A percentile compares a stretch with the other conserved stretches of the same genome.
Conservation (phyloP, 1,284 basidiomycete genomes). For the Schizopora paradoxa region DNA sequence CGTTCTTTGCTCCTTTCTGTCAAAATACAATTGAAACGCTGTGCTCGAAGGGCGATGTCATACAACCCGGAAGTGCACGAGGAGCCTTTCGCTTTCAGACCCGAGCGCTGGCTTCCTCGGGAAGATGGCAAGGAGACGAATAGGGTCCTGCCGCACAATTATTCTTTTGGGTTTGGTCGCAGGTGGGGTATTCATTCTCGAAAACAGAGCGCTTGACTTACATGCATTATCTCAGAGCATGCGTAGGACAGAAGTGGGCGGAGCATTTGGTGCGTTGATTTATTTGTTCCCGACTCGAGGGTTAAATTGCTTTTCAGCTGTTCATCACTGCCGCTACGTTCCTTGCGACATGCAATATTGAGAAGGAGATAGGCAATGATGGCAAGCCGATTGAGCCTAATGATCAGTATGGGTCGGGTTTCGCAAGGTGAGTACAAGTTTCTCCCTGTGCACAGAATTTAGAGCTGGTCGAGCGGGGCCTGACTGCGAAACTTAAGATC, state of each 20-base stretch:
- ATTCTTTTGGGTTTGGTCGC: conserved; percentile 2
- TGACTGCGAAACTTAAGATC: too few relatives aligned
- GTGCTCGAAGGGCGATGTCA: background rate
- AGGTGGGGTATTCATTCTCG: too few relatives aligned
- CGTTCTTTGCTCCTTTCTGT: background rate
- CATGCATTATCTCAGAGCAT: too few relatives aligned
- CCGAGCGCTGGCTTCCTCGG: background rate
- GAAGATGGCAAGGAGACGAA: background rate
- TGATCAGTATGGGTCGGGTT: background rate
- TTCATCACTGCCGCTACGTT: conserved; percentile 9
- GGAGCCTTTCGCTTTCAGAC: background rate
- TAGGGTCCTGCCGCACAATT: background rate
- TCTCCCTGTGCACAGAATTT: too few relatives aligned
- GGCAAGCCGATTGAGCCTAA: conserved; percentile 8
- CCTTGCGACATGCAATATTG: conserved; percentile 11
- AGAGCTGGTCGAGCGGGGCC: too few relatives aligned
- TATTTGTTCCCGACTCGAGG: too few relatives aligned
- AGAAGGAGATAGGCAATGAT: conserved; percentile 10
- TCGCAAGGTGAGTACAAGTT: conserved; percentile 7
- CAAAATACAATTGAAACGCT: too few relatives aligned
- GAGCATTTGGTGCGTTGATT: too few relatives aligned
- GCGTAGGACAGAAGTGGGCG: too few relatives aligned
- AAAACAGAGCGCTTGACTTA: too few relatives aligned
- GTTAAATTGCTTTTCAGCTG: too few relatives aligned
- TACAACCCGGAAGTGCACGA: background rate